phyloP scores from a whole-genome alignment of 2,329 filamentous ascomycete genomes.

The Sclerotinia subarctica region DNA sequence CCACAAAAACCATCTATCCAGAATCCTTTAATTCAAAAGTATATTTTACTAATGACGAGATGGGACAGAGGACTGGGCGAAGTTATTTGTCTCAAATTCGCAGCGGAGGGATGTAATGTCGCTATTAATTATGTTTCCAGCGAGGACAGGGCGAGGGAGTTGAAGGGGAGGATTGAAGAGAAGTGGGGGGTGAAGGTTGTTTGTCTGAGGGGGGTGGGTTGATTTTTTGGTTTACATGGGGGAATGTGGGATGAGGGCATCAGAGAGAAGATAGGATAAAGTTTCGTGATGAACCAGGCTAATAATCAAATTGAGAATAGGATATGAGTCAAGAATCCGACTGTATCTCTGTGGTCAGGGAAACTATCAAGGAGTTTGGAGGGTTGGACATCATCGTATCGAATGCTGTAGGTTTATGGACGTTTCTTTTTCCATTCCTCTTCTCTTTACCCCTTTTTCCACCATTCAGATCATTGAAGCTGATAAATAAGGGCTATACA shows the following conservation, averaged over 20 bases:
- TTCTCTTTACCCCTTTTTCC: neutral
- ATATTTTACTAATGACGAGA: neutral
- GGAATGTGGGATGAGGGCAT: neutral
- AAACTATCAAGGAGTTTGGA: slow-evolving; percentile 54
- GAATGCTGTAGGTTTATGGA: slow-evolving; percentile 53
- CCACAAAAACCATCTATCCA: neutral
- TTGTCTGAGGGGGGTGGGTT: slow-evolving; percentile 53
- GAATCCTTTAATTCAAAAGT: neutral
- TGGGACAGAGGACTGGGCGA: slow-evolving; percentile 58
- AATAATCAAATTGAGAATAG: slow-evolving; percentile 35
- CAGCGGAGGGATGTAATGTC: slow-evolving; percentile 59
- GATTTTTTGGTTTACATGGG: neutral
- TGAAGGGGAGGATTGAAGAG: slow-evolving; percentile 49
- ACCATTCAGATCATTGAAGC: neutral
- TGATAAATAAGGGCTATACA: slow-evolving; percentile 31
- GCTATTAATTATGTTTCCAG: slow-evolving; percentile 63
- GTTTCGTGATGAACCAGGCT: neutral
- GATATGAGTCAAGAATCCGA: slow-evolving; percentile 56
- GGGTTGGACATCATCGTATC: slow-evolving; percentile 64
- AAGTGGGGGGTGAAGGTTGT: slow-evolving; percentile 52
- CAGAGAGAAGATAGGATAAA: neutral
- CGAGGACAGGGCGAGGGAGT: slow-evolving; percentile 51
- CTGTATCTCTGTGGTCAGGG: slow-evolving; percentile 51
- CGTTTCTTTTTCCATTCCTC: neutral
- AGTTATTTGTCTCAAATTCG: slow-evolving; percentile 58